phyloP scores from a whole-genome alignment of 2,329 filamentous ascomycete genomes.

The Aspergillus ibericus region DNA sequence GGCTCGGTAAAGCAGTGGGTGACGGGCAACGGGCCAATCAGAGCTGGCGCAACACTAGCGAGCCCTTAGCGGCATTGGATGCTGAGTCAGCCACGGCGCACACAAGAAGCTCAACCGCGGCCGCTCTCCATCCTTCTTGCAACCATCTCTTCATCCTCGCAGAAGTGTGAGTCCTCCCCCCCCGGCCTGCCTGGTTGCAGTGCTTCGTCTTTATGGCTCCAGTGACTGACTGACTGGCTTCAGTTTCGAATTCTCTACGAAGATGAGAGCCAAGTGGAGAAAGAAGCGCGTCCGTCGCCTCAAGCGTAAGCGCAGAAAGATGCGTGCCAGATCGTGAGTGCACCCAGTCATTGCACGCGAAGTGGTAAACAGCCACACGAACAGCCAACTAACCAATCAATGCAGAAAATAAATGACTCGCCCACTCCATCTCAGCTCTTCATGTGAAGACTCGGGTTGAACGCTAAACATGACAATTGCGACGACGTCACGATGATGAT shows the following conservation, averaged over 20 bases:
- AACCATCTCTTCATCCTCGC: conserved; percentile 48
- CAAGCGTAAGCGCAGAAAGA: conserved; percentile 99
- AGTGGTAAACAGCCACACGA: background rate
- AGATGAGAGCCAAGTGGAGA: conserved; percentile 97
- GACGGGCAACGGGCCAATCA: conserved; percentile 18
- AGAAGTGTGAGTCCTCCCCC: conserved; percentile 41
- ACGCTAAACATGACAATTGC: conserved; percentile 39
- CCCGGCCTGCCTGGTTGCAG: conserved; percentile 1
- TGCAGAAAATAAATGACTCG: conserved; percentile 68
- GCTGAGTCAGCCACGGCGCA: conserved; percentile 44
- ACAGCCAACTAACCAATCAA: conserved; percentile 34
- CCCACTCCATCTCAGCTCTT: conserved; percentile 55
- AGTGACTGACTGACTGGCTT: conserved; percentile 19
- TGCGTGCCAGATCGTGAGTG: conserved; percentile 91
- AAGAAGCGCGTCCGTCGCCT: conserved; percentile 99
- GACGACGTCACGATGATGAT: conserved; percentile 35
- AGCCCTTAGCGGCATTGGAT: conserved; percentile 29
- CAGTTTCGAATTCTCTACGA: conserved; percentile 42
- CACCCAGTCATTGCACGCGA: background rate
- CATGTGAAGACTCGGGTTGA: conserved; percentile 38
- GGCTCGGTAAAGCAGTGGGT: conserved; percentile 22
- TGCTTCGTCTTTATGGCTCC: conserved; percentile 2
- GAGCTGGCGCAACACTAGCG: conserved; percentile 19
- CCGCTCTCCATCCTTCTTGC: conserved; percentile 38
- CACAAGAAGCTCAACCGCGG: conserved; percentile 40